Evolutionary conservation across 352 stramenopile genomes (phyloP), one percentile per base, ranked within the genome.

Genomic region (Peronosclerospora sorghi): DNA sequence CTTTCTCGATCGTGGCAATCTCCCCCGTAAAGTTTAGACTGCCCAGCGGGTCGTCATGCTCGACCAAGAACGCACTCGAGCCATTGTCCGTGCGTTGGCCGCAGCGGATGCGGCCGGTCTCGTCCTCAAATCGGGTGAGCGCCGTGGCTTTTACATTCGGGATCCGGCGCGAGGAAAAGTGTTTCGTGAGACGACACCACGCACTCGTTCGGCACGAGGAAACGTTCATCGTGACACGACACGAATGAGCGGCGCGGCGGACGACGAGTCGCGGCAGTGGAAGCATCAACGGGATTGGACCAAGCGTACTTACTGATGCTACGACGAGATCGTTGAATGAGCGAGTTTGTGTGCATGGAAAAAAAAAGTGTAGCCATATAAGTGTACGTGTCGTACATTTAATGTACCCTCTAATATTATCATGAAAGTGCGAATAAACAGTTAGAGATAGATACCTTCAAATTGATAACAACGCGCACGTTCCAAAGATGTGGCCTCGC

Each of bases 101-200:
- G 39, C 76, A 85, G 21, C 75, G 73, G 8, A 69, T 62, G 15
- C 56, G 56, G 46, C 68, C 74, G 28, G 56, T 54, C 15, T 68
- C 54, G 42, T 90, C 75, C 15, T 82, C 29, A 41, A 90, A 87
- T 48, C 78, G 78, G 42, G 81, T 71, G 15, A 90, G 51, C 13
- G 59, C 51, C 4, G 70, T 85, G 24, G 77, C 77, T n/a, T 45
- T 54, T 15, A 43, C 47, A 19, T 47, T n/a, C 1, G 30, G 1
- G 9, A 35, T 55, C 18, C 41, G 45, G 32, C 44, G 45, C 4
- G 40, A 35, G 21, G 53, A 24, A 13, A 39, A 39, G 34, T 34
- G 59, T 37, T 55, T 60, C 29, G 34, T 18, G 17, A 45, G 18
- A 32, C 32, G 20, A 20, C 21, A n/a, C n/a, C n/a, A n/a, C n/a